Base-by-base conservation (phyloP, 495 filamentous ascomycete species). In the Tetracladium setigerum region DNA sequence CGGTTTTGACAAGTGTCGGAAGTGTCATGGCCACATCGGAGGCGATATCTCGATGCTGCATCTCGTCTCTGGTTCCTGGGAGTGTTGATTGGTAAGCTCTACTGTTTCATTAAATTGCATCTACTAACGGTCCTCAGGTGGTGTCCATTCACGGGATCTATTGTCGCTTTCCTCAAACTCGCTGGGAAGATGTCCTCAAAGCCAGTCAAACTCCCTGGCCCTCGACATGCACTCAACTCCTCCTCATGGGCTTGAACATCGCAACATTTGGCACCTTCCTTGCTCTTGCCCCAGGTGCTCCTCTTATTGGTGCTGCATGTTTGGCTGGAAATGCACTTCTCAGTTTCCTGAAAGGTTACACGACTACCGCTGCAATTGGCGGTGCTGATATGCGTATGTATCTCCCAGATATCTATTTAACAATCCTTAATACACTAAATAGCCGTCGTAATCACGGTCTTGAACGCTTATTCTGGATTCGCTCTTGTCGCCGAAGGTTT, bases 391-490 rank as follows among this genome's bases (percentile, higher is more conserved):
- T 88, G 84, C 84, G 67, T 70, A 60, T 14, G 66, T 62, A 6
- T 14, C 30, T 16, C 19, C 6, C 10, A 18, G 9, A 10, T 18
- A 2, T 30, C 4, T 27, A 7, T 3, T 27, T 27, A 27, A n/a
- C 12, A 15, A 22, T 5, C 11, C 15, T 34, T 18, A 44, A 30
- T 15, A 40, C 8, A 14, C 9, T 15, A 24, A 11, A 19, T 49
- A 61, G 67, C 86, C 13, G 86, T 91, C 14, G 86, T 89, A 15
- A 89, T 91, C 49, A 91, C 85, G 0, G 85, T 89, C 6, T 67
- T 91, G 12, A 91, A 91, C 57, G 86, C 86, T 3, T 91, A 89
- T 56, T 87, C 83, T 36, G 86, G 86, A 8, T 91, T 91, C 47
- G 86, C 86, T 0, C 67, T 91, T 30, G 84, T 91, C 1, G 85